Base-by-base conservation (phyloP, 1,284 basidiomycete species). In the Schizophyllum amplum region DNA sequence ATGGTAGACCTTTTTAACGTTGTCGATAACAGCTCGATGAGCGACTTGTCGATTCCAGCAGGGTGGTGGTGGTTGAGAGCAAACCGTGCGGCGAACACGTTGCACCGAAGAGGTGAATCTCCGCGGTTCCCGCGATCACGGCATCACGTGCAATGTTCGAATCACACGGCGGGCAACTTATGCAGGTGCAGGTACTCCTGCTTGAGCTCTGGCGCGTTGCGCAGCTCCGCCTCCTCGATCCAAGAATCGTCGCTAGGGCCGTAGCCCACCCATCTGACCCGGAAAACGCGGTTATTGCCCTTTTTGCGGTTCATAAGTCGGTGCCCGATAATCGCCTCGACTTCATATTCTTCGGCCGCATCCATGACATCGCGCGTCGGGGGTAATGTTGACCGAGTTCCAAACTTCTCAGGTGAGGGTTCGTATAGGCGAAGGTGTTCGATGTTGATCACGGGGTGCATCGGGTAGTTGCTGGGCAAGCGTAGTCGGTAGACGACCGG, bases 381-480 rank as follows among this genome's bases (percentile, higher is more conserved):
- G 2, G 60, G 57, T 25, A 64, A 21, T 0, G 22, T 26, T 0
- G 22, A 49, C 42, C 65, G 24, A n/a, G 61, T 58, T 1, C 65
- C 63, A 3, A 65, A 63, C 24, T 63, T 55, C 9, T 55, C 24
- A 0, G 57, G 54, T 0, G 58, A 60, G 47, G 46, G 21, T 24
- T 63, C 9, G 52, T 65, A 68, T 22, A 27, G 57, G 24, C 63
- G 59, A 1, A 72, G 49, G 26, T 72, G 69, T 15, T 61, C 55
- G 0, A 71, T 55, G 55, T 71, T 72, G 47, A 72, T 57, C 0
- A 71, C 62, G 5, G 69, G 62, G 55, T 64, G 63, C 53, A 65
- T 64, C 0, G 64, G 63, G 59, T 69, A 68, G 4, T 59, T 59
- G 11, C 59, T 60, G 0, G 63, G 65, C 1, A 73, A 52, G 0